Evolutionary conservation across 2,329 filamentous ascomycete species (phyloP).

Genomic region (Curvularia eragrostidis): DNA sequence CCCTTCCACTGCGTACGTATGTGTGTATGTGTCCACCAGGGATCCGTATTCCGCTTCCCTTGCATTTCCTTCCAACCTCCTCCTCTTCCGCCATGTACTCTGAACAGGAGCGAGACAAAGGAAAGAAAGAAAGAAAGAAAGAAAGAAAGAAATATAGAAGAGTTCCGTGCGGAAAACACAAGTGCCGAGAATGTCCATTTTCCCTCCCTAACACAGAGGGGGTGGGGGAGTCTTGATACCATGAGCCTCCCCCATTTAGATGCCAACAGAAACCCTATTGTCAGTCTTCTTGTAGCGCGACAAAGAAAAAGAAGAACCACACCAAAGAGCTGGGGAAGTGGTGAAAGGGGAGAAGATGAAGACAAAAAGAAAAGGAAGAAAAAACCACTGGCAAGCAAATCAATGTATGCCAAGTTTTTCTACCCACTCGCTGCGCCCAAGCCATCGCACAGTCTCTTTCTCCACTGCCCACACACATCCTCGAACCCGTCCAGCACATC

Average conservation of each 20-base stretch:
- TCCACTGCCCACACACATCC: slow-evolving; percentile 84
- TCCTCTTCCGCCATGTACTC: not conserved
- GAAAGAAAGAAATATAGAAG: not conserved
- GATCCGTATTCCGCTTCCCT: not conserved
- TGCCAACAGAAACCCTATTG: not conserved
- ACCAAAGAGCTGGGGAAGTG: not conserved
- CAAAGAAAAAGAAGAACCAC: not conserved
- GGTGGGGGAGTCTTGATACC: too few species aligned
- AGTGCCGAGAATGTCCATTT: not conserved
- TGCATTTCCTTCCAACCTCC: not conserved
- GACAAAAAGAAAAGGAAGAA: not conserved
- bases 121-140: not conserved
- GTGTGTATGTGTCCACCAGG: not conserved
- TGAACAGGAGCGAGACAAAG: too few species aligned
- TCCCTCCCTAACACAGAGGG: too few species aligned
- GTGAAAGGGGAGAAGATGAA: too few species aligned
- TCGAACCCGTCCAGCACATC: slow-evolving; percentile 94
- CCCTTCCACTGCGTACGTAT: not conserved
- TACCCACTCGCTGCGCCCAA: slow-evolving; percentile 48
- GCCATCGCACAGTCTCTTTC: slow-evolving; percentile 69
- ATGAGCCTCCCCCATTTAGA: too few species aligned
- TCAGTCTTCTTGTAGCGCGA: not conserved
- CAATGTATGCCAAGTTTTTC: slow-evolving; percentile 1
- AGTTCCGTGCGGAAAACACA: not conserved
- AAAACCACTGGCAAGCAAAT: not conserved